Evolutionary conservation across 2,329 filamentous ascomycete genomes (phyloP).

Genomic region (Shiraia sp.): DNA sequence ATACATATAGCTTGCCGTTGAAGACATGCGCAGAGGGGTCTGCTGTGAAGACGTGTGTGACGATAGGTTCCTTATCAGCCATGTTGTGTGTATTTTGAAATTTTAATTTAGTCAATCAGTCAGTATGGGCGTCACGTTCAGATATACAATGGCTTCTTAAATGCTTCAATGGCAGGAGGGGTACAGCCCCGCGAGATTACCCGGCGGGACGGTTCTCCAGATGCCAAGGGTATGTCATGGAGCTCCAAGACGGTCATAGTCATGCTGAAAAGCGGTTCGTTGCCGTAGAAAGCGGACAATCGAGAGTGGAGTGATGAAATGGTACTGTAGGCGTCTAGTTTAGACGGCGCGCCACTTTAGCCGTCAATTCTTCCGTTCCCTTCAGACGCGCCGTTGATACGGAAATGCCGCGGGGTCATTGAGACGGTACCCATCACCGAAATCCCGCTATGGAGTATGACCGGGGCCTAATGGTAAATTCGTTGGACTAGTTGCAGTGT

Average conservation of each 20-base stretch:
- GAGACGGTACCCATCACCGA: constrained; percentile 9
- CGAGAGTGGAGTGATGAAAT: constrained; percentile 12
- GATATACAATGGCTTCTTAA: constrained; percentile 16
- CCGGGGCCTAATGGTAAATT: neutral
- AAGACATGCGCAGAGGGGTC: constrained; percentile 83
- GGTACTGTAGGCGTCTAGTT: constrained; percentile 7
- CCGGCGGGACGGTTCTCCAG: constrained; percentile 37
- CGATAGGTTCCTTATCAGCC: constrained; percentile 60
- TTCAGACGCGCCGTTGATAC: constrained; percentile 14
- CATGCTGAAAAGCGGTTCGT: constrained; percentile 18
- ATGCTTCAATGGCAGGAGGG: constrained; percentile 30
- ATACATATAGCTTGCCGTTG: constrained; percentile 74
- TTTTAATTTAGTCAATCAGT: constrained; percentile 3
- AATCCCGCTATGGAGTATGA: constrained; percentile 1
- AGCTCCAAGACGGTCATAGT: constrained; percentile 21
- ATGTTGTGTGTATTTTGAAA: constrained; percentile 19
- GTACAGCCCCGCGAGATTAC: constrained; percentile 35
- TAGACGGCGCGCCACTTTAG: constrained; percentile 27
- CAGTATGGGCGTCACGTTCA: constrained; percentile 3
- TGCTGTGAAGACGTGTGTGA: constrained; percentile 76
- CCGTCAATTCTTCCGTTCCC: constrained; percentile 37
- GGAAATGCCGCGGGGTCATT: constrained; percentile 26
- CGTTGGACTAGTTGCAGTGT: no score
- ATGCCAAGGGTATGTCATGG: constrained; percentile 18
- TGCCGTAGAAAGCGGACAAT: constrained; percentile 16